Percentiles rank a stretch among this genome's conserved stretches.
Conservation (phyloP, 192 early-diverging fungal species). For the Coemansia furcata region DNA sequence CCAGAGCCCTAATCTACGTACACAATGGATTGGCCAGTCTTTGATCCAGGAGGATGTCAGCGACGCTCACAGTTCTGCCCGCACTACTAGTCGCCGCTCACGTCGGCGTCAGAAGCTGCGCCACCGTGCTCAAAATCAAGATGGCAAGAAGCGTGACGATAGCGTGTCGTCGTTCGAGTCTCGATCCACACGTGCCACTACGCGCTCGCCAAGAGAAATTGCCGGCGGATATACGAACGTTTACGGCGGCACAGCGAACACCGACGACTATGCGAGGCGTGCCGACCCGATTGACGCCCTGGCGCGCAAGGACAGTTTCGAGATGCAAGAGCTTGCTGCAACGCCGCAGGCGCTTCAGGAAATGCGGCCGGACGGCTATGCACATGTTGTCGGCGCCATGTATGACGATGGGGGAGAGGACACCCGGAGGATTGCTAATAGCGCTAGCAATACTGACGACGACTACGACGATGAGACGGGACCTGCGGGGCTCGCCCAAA, state of each 20-base stretch:
- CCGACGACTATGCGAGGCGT: not conserved
- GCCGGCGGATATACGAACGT: slow-evolving; percentile 32
- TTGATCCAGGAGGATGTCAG: slow-evolving; percentile 26
- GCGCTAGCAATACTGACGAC: not conserved
- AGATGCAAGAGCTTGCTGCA: slow-evolving; percentile 43
- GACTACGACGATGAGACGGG: slow-evolving; percentile 1
- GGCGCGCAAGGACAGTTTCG: slow-evolving; percentile 52
- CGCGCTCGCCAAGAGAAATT: slow-evolving; percentile 14
- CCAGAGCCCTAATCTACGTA: slow-evolving; percentile 16
- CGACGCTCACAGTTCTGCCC: slow-evolving; percentile 15
- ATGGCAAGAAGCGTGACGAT: slow-evolving; percentile 14
- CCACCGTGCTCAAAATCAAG: not conserved
- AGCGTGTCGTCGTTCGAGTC: slow-evolving; percentile 49
- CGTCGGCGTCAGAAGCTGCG: slow-evolving; percentile 13
- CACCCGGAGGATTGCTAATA: not conserved
- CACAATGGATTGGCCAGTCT: slow-evolving; percentile 21
- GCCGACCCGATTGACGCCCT: slow-evolving; percentile 36
- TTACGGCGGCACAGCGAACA: slow-evolving; percentile 10
- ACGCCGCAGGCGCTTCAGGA: slow-evolving; percentile 11
- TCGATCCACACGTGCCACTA: slow-evolving; percentile 2
- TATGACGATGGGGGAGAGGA: slow-evolving; percentile 1
- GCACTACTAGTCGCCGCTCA: slow-evolving; percentile 17
- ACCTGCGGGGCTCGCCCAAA: not conserved
- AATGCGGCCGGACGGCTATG: slow-evolving; percentile 20
- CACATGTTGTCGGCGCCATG: slow-evolving; percentile 12